Base-by-base conservation (phyloP, 192 early-diverging fungal genomes). In the Chytriomyces sp. region DNA sequence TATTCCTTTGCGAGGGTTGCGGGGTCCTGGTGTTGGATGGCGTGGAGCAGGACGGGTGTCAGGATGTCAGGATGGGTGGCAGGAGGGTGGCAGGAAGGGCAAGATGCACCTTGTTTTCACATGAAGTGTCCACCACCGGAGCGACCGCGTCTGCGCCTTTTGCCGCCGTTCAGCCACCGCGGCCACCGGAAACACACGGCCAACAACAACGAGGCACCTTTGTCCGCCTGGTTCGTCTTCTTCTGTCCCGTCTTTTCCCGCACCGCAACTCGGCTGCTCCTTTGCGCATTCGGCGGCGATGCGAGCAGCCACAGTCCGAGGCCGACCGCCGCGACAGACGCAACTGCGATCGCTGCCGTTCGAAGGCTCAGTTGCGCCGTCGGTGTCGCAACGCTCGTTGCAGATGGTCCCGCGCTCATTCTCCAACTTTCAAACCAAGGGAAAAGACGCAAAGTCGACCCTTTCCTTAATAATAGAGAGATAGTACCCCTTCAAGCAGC, bases 1-100 rank as follows among this genome's bases (percentile, higher is more conserved):
- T 94, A 84, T 14, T 81, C 69, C 74, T 89, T 57, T 28, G 55
- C 55, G 22, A 57, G 19, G 10, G 55, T 57, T 17, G 44, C 44
- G 14, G 44, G 44, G 22, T 49, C 44, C 44, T 49, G 14, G 17
- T 49, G 44, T n/a, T n/a, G n/a, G n/a, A n/a, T n/a, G n/a, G n/a
- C n/a, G n/a, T n/a, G n/a, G n/a, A n/a, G n/a, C n/a, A n/a, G n/a
- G n/a, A n/a, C n/a, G n/a, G n/a, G n/a, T n/a, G n/a, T n/a, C n/a
- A n/a, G n/a, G n/a, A n/a, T n/a, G n/a, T n/a, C n/a, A n/a, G n/a
- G n/a, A n/a, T n/a, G n/a, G n/a, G n/a, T n/a, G n/a, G n/a, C n/a
- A n/a, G n/a, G n/a, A n/a, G n/a, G n/a, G n/a, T n/a, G n/a, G n/a
- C n/a, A n/a, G n/a, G n/a, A 49, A 14, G n/a, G n/a, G n/a, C 44